phyloP scores from a whole-genome alignment of 352 stramenopile genomes.

The Globisporangium paddicum region DNA sequence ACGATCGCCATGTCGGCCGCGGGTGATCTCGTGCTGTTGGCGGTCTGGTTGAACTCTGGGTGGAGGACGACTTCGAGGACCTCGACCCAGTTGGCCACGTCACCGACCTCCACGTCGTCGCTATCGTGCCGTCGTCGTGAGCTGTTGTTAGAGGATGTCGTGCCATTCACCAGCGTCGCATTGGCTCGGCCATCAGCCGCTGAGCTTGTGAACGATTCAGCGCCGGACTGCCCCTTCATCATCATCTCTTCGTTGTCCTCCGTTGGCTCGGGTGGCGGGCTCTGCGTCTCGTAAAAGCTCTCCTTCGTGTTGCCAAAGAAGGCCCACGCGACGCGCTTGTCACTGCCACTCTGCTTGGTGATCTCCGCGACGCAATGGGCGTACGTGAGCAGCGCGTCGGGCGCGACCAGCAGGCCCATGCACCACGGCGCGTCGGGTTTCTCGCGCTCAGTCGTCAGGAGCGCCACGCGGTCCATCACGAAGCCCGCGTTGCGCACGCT shows the following conservation, averaged over 20 bases:
- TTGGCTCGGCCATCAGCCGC: not conserved
- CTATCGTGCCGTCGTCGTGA: not conserved
- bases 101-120: conserved; percentile 15
- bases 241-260: not conserved
- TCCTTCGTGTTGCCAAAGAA: conserved; percentile 20
- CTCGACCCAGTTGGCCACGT: conserved; percentile 19
- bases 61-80: conserved; percentile 17
- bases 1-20: conserved; percentile 24
- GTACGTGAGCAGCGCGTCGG: conserved; percentile 25
- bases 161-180: not conserved
- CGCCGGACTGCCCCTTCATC: not conserved
- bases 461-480: conserved; percentile 16
- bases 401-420: conserved; percentile 30
- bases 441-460: conserved; percentile 14
- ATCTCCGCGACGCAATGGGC: conserved; percentile 18
- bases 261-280: not conserved
- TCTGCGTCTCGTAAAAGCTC: conserved; percentile 5
- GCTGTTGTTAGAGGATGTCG: not conserved
- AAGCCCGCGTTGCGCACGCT: not conserved
- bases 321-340: conserved; percentile 15
- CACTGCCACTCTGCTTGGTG: not conserved
- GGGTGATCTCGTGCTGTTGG: not conserved
- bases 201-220: too few species aligned
- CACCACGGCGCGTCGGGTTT: conserved; percentile 13
- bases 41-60: conserved; percentile 13